Base-by-base conservation (phyloP, 495 filamentous ascomycete genomes). In the Penicillium coffeae region DNA sequence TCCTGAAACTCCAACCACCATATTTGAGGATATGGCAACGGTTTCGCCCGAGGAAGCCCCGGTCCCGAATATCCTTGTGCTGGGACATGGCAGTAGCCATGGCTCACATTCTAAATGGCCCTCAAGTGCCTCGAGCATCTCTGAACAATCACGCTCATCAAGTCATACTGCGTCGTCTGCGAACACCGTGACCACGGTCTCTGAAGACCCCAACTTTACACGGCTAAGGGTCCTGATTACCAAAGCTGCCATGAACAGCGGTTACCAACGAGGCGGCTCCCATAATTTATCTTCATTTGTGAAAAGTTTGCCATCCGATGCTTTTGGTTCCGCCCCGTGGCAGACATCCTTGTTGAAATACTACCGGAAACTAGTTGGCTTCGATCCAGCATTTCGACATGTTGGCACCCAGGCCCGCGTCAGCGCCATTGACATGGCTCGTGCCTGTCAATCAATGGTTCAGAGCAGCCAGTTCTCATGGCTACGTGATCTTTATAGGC, bases 1-100 rank as follows among this genome's bases (percentile, higher is more conserved):
- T 35, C 90, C 90, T 8, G 90, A 96, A 69, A 96, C 90, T 0
- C 90, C 90, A 0, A 90, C 89, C 1, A 96, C 90, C 8, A 88
- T 95, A 52, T 95, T 96, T 62, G 90, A 96, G 62, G 90, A 96
- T 59, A 86, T 82, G 0, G 66, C 66, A 35, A 86, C 85, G 3
- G 75, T 88, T 12, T 91, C 88, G 7, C 88, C 89, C 0, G 85
- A 90, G 45, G 82, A 88, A 43, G 85, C 79, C 12, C 81, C 80
- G 1, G 75, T 88, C 22, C 90, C 89, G 7, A 92, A 94, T 56
- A 93, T 96, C 35, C 65, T 95, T 22, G 84, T 96, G 1, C 79
- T 95, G 3, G 89, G 90, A 1, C 85, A 90, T 21, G 59, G 56
- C n/a, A 47, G 21, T 37, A 19, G 43, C 22, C 43, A 46, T 13